These are phyloP conservation scores for Mortierella alpina DNA, from an alignment of 192 early-diverging fungal genomes.

Conservation along the genomic window DNA sequence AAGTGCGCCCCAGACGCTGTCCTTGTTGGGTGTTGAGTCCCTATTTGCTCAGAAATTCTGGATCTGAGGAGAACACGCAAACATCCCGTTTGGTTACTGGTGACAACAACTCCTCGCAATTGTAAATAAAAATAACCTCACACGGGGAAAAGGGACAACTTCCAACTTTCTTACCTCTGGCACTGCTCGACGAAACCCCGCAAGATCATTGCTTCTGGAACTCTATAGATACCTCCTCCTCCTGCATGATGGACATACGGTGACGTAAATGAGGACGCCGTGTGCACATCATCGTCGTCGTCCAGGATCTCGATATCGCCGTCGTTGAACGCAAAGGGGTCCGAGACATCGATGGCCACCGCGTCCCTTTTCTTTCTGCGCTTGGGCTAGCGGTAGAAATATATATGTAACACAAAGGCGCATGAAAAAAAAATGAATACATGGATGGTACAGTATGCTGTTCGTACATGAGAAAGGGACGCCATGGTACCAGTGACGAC, in stretches of 20 bases:
- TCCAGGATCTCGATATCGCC: conserved; percentile 52
- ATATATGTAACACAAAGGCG: background rate
- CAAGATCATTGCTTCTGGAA: conserved; percentile 17
- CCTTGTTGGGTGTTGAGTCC: background rate
- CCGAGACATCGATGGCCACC: conserved; percentile 14
- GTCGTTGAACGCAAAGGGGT: conserved; percentile 21
- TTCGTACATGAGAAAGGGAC: background rate
- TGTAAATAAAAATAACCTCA: too few relatives aligned
- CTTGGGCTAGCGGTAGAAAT: conserved; percentile 13
- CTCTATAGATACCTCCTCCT: conserved; percentile 33
- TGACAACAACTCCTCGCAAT: too few relatives aligned
- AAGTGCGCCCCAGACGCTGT: background rate
- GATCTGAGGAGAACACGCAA: too few relatives aligned
- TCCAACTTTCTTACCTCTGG: too few relatives aligned
- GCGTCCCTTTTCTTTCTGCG: conserved; percentile 33
- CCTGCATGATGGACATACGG: background rate
- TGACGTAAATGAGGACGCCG: background rate
- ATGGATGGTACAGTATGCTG: background rate
- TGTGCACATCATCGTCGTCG: conserved; percentile 4
- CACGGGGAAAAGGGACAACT: too few relatives aligned
- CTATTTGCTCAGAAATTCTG: too few relatives aligned
- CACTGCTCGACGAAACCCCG: too few relatives aligned
- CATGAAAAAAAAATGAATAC: background rate
- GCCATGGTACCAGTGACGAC: conserved; percentile 12
- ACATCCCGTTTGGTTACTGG: too few relatives aligned